Base-by-base conservation (phyloP, 1,284 basidiomycete genomes). In the Leccinum pallidistipes region DNA sequence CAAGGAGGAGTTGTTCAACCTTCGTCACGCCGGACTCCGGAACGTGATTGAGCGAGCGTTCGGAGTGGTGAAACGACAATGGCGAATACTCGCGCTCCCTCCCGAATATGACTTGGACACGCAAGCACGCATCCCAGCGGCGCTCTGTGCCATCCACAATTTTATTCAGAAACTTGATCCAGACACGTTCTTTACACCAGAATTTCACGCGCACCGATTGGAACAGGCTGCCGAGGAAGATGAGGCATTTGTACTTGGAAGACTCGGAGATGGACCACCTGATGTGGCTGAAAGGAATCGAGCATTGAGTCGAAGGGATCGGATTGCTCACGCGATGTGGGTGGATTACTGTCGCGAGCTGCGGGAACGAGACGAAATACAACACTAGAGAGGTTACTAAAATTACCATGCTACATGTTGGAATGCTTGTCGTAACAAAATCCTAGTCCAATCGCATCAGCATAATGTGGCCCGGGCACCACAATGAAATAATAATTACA, bases 21-120 rank as follows among this genome's bases (percentile, higher is more conserved):
- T 81, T 0, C 64, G 67, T 81, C 61, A 77, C 81, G 59, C 70
- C 67, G 0, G 74, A 77, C 5, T 81, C 82, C 75, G 77, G 79
- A n/a, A 69, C 80, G 47, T 49, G 11, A 49, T 49, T 8, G 24
- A 49, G 14, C 24, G 18, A 24, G 21, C 24, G 9, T 49, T 49
- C 10, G 8, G 47, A 24, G 21, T 49, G 21, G 21, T 49, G 24
- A 49, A 49, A 49, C 14, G 12, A 14, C 47, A 49, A 24, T 49
- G 47, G 47, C 24, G 24, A 24, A 49, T 49, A 27, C 47, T 49
- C 9, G 1, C 24, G 16, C 12, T 49, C 21, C 11, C n/a, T 10
- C 68, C 71, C 0, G 59, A 78, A 21, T 78, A 74, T 60, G 27
- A 53, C 7, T 65, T 77, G 53, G 54, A 64, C 1, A 69, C 68